These are phyloP conservation scores for Coemansia sp. DNA, from an alignment of 371 early-diverging fungal genomes.

Conservation along the genomic window DNA sequence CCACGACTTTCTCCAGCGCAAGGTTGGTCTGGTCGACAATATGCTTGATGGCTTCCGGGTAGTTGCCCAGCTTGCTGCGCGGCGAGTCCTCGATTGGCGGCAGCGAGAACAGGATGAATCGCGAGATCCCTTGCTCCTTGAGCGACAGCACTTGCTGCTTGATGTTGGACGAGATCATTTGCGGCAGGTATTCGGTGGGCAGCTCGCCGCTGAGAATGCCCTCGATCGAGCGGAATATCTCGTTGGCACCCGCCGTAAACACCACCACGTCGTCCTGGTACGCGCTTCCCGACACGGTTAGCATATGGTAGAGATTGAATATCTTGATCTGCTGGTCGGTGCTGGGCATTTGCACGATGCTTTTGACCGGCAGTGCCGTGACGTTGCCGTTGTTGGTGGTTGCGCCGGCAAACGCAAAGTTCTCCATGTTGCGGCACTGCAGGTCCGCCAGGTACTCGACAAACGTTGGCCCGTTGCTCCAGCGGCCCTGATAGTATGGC, in stretches of 20 bases:
- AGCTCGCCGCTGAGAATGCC: constrained; percentile 34
- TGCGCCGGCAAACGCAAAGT: constrained; percentile 47
- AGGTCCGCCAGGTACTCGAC: constrained; percentile 45
- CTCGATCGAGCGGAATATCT: constrained; percentile 45
- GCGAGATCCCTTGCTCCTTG: constrained; percentile 37
- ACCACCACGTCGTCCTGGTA: constrained; percentile 42
- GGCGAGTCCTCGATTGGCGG: constrained; percentile 49
- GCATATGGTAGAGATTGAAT: constrained; percentile 41
- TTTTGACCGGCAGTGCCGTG: constrained; percentile 40
- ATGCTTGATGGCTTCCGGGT: constrained; percentile 28
- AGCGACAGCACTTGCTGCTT: constrained; percentile 37
- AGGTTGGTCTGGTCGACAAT: constrained; percentile 33
- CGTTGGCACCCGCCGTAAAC: constrained; percentile 47
- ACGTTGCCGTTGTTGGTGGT: constrained; percentile 47
- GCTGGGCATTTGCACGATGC: constrained; percentile 46
- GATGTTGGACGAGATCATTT: constrained; percentile 35
- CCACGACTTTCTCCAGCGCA: constrained; percentile 36
- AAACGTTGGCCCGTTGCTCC: constrained; percentile 50
- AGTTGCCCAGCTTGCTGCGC: constrained; percentile 48
- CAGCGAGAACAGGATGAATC: constrained; percentile 43
- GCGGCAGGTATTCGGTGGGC: constrained; percentile 35
- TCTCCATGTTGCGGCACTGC: constrained; percentile 45
- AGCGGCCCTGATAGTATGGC: constrained; percentile 47
- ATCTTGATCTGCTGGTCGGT: constrained; percentile 47
- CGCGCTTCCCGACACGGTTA: constrained; percentile 41